Conservation (phyloP, 495 filamentous ascomycete genomes). For the Saxophila tyrrhenica region DNA sequence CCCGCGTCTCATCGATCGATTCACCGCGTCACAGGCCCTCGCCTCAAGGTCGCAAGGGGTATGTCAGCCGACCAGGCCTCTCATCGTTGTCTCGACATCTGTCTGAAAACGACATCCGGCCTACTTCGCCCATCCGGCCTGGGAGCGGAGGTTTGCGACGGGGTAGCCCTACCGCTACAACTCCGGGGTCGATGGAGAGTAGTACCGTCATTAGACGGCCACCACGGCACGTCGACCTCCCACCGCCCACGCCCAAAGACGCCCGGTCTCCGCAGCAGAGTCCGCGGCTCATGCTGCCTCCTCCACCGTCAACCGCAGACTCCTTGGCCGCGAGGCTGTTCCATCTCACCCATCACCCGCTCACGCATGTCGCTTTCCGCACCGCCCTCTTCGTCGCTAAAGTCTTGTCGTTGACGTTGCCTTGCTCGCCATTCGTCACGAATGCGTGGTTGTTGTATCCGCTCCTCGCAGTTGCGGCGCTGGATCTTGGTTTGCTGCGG, state of each 20-base stretch:
- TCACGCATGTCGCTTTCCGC: slow-evolving; percentile 12
- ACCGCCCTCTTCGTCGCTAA: slow-evolving; percentile 44
- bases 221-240: slow-evolving; percentile 22
- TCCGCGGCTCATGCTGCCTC: slow-evolving; percentile 25
- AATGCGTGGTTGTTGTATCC: slow-evolving; percentile 51
- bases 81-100: slow-evolving; percentile 25
- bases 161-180: slow-evolving; percentile 22
- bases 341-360: slow-evolving; percentile 30
- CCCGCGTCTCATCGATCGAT: slow-evolving; percentile 48
- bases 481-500: slow-evolving; percentile 31
- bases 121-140: neutral
- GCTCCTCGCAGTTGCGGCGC: slow-evolving; percentile 44
- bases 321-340: slow-evolving; percentile 26
- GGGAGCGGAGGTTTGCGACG: slow-evolving; percentile 11
- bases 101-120: slow-evolving; percentile 27
- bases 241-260: neutral
- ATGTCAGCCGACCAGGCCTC: slow-evolving; percentile 6
- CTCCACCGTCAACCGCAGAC: slow-evolving; percentile 5
- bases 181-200: no score
- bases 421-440: slow-evolving; percentile 51
- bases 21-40: slow-evolving; percentile 30
- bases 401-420: slow-evolving; percentile 40
- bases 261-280: slow-evolving; percentile 5
- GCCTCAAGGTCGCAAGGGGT: slow-evolving; percentile 8
- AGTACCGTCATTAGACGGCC: slow-evolving; percentile 14